Conservation (phyloP, 2,329 filamentous ascomycete species). For the Pseudogymnoascus sp. region DNA sequence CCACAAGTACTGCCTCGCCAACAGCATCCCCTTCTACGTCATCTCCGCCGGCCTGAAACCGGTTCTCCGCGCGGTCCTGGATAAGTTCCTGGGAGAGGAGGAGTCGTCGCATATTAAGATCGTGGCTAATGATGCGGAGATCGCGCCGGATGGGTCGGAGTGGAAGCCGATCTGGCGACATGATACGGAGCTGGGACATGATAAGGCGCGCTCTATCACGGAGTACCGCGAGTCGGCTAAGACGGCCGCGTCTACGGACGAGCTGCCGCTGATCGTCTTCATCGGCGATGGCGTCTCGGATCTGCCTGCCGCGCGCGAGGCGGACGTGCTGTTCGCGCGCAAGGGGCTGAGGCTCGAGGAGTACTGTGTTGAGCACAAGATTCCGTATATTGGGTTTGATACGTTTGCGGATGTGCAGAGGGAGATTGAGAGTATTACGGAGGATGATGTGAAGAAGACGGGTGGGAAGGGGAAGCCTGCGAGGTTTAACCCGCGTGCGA, state of each 20-base stretch:
- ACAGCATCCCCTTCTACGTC: constrained; percentile 59
- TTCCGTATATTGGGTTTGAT: constrained; percentile 53
- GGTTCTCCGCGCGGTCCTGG: constrained; percentile 50
- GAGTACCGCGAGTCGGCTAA: constrained; percentile 49
- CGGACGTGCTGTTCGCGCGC: constrained; percentile 59
- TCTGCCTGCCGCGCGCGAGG: constrained; percentile 54
- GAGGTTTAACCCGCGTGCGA: constrained; percentile 58
- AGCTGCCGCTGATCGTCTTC: constrained; percentile 58
- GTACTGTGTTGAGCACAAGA: constrained; percentile 54
- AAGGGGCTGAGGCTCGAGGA: constrained; percentile 56
- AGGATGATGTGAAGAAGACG: constrained; percentile 52
- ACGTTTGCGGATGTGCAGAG: constrained; percentile 57
- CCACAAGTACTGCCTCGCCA: constrained; percentile 54
- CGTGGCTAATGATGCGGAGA: constrained; percentile 57
- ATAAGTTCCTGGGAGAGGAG: constrained; percentile 56
- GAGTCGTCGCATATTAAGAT: constrained; percentile 52
- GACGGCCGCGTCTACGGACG: constrained; percentile 47
- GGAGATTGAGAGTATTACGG: constrained; percentile 48
- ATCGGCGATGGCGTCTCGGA: constrained; percentile 63
- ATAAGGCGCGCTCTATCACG: constrained; percentile 56
- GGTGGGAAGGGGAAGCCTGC: constrained; percentile 49
- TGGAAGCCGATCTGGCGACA: constrained; percentile 63
- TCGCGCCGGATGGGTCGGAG: constrained; percentile 45
- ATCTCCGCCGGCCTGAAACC: constrained; percentile 61
- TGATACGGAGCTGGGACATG: constrained; percentile 55